phyloP scores from a whole-genome alignment of 1,284 basidiomycete species.

The Trametes pubescens region DNA sequence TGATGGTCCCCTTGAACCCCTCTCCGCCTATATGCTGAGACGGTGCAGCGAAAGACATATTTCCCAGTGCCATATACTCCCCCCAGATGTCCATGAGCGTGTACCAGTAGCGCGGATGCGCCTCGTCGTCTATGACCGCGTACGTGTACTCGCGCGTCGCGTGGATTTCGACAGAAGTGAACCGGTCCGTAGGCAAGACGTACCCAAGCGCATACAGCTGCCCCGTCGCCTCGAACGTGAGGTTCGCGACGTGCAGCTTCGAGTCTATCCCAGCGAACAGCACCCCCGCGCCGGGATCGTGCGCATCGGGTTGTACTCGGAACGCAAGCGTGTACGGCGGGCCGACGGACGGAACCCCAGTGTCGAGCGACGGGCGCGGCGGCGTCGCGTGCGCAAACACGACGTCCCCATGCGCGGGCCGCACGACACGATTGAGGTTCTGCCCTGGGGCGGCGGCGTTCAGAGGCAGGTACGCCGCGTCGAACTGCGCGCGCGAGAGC shows the following conservation, averaged over 20 bases:
- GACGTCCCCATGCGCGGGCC: constrained; percentile 29
- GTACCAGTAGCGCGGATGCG: constrained; percentile 44
- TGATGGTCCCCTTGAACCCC: constrained; percentile 40
- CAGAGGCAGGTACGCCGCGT: constrained; percentile 36
- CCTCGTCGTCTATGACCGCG: constrained; percentile 41
- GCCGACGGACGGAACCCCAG: constrained; percentile 49
- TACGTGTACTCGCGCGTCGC: constrained; percentile 49
- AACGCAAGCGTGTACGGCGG: constrained; percentile 54
- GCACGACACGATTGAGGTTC: constrained; percentile 41
- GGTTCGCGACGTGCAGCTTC: constrained; percentile 46
- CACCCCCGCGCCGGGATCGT: constrained; percentile 29
- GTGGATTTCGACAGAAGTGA: constrained; percentile 47
- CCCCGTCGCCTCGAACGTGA: constrained; percentile 50
- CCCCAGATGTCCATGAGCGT: constrained; percentile 52
- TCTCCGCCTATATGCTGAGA: constrained; percentile 45
- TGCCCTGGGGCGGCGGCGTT: constrained; percentile 43
- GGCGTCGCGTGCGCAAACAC: constrained; percentile 34
- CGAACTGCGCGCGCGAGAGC: constrained; percentile 39
- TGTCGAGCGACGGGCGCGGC: constrained; percentile 33
- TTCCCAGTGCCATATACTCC: constrained; percentile 47
- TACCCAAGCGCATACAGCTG: constrained; percentile 47
- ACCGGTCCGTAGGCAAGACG: constrained; percentile 40
- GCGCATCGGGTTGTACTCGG: constrained; percentile 40
- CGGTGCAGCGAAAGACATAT: constrained; percentile 58
- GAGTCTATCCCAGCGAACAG: constrained; percentile 51